Evolutionary conservation across 2,329 filamentous ascomycete species (phyloP).

Genomic region (Aspergillus sojae): DNA sequence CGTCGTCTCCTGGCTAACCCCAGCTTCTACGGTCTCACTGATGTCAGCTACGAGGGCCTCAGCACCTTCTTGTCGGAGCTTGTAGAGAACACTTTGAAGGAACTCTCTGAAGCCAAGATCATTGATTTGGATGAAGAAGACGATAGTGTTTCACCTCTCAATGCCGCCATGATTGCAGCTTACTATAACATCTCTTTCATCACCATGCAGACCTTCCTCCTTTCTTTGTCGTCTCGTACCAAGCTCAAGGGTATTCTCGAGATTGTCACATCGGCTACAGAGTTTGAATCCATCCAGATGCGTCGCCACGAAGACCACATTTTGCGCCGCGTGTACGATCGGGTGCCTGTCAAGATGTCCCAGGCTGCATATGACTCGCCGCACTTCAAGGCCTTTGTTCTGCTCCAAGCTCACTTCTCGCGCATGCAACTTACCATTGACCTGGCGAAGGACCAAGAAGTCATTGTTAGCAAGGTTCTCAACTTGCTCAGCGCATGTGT

Average conservation of each 20-base stretch:
- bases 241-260: conserved; percentile 97
- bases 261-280: conserved; percentile 93
- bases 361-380: conserved; percentile 86
- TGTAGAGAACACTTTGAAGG: conserved; percentile 88
- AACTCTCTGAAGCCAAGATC: conserved; percentile 89
- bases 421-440: conserved; percentile 96
- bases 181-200: conserved; percentile 99
- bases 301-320: conserved; percentile 87
- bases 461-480: conserved; percentile 80
- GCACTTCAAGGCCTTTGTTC: conserved; percentile 97
- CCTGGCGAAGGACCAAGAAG: conserved; percentile 91
- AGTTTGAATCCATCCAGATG: conserved; percentile 95
- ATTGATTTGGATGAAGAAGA: conserved; percentile 95
- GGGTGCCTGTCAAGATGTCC: conserved; percentile 92
- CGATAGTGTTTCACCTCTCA: conserved; percentile 83
- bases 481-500: conserved; percentile 89
- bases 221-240: conserved; percentile 84
- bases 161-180: conserved; percentile 95
- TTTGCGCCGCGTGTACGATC: conserved; percentile 89
- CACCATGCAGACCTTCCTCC: conserved; percentile 97
- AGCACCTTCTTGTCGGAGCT: conserved; percentile 92
- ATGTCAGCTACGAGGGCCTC: conserved; percentile 88
- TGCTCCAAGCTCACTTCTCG: conserved; percentile 95
- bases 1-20: conserved; percentile 91
- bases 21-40: conserved; percentile 89